phyloP scores from a whole-genome alignment of 1,284 basidiomycete genomes.

The Kwoniella shivajii region DNA sequence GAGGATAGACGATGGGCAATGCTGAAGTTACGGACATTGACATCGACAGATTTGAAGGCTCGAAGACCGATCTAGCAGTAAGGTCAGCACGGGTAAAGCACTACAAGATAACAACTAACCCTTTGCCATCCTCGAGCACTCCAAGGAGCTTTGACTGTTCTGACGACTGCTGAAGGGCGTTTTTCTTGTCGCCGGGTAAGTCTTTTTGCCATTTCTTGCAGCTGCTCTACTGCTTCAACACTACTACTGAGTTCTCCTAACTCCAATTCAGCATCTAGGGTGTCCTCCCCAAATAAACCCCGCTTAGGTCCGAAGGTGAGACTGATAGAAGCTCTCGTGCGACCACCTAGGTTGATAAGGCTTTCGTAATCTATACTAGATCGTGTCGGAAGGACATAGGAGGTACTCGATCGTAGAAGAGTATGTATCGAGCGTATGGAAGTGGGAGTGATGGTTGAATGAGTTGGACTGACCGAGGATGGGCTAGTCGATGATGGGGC shows the following conservation, averaged over 20 bases:
- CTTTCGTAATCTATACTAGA: constrained; percentile 22
- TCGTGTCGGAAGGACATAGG: constrained; percentile 2
- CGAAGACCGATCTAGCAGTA: constrained; percentile 35
- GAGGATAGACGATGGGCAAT: constrained; percentile 27
- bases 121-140: constrained; percentile 13
- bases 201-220: constrained; percentile 21
- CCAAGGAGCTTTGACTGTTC: constrained; percentile 9
- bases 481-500: background rate
- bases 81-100: constrained; percentile 12
- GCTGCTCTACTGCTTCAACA: constrained; percentile 32
- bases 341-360: constrained; percentile 29
- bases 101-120: constrained; percentile 11
- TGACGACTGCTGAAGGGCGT: background rate
- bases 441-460: background rate
- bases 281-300: constrained; percentile 40
- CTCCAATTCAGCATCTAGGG: constrained; percentile 28
- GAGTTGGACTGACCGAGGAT: background rate
- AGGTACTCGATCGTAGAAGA: background rate
- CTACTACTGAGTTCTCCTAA: constrained; percentile 31
- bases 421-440: constrained; percentile 6
- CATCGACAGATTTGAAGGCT: constrained; percentile 35
- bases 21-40: constrained; percentile 27
- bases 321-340: constrained; percentile 19
- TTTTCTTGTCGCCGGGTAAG: background rate
- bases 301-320: constrained; percentile 45